Conservation (phyloP, 2,329 filamentous ascomycete species). For the Colletotrichum cereale region DNA sequence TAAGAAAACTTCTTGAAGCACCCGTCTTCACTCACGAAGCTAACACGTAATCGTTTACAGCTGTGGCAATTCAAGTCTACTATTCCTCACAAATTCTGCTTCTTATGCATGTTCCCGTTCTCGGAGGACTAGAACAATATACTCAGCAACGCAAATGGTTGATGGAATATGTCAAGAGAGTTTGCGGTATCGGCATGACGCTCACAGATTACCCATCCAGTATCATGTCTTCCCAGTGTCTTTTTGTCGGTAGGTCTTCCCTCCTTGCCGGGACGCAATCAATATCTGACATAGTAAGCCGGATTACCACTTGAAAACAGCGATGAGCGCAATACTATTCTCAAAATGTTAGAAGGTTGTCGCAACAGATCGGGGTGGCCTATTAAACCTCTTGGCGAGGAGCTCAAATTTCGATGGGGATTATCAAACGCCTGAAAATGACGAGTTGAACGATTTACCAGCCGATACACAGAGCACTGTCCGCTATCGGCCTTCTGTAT, state of each 20-base stretch:
- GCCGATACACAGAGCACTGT: slow-evolving; percentile 30
- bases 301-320: slow-evolving; percentile 27
- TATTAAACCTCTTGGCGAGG: slow-evolving; percentile 24
- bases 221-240: slow-evolving; percentile 44
- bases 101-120: slow-evolving; percentile 38
- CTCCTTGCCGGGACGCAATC: neutral
- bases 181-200: slow-evolving; percentile 44
- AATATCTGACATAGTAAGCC: slow-evolving; percentile 7
- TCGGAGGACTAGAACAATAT: slow-evolving; percentile 41
- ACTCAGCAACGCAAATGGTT: slow-evolving; percentile 41
- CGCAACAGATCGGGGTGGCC: slow-evolving; percentile 32
- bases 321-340: slow-evolving; percentile 7
- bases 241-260: slow-evolving; percentile 41
- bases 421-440: neutral
- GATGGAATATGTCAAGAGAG: slow-evolving; percentile 41
- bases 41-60: slow-evolving; percentile 8
- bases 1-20: slow-evolving; percentile 2
- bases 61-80: slow-evolving; percentile 42
- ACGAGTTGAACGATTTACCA: neutral
- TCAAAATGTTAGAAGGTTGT: slow-evolving; percentile 19
- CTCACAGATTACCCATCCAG: slow-evolving; percentile 43
- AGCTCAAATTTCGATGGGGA: slow-evolving; percentile 26
- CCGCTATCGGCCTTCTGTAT: slow-evolving; percentile 25
- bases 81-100: slow-evolving; percentile 42
- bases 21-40: neutral